Evolutionary conservation across 2,329 filamentous ascomycete genomes (phyloP).

Genomic region (Grosmannia clavigera): DNA sequence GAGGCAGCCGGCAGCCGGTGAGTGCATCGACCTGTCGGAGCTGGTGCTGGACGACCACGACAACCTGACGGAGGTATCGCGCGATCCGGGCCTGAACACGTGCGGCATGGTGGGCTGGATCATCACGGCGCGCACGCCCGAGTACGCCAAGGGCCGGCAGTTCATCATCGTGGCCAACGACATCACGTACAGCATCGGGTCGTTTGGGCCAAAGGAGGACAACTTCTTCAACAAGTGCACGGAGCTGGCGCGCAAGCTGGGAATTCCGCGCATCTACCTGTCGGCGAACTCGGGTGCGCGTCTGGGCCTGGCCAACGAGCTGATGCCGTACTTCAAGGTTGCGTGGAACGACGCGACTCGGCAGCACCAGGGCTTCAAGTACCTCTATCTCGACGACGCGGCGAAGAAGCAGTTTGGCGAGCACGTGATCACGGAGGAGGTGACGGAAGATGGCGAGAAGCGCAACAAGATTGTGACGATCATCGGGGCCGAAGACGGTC

Average conservation of each 20-base stretch:
- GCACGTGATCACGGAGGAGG: slow-evolving; percentile 76
- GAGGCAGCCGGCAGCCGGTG: slow-evolving; percentile 72
- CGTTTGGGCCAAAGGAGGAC: slow-evolving; percentile 92
- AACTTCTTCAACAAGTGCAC: slow-evolving; percentile 99
- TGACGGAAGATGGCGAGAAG: slow-evolving; percentile 77
- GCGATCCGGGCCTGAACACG: slow-evolving; percentile 87
- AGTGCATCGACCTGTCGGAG: slow-evolving; percentile 89
- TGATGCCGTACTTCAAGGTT: slow-evolving; percentile 94
- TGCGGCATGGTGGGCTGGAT: slow-evolving; percentile 99
- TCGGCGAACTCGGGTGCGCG: slow-evolving; percentile 98
- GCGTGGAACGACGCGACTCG: slow-evolving; percentile 81
- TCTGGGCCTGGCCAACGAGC: slow-evolving; percentile 89
- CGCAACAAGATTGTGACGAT: slow-evolving; percentile 91
- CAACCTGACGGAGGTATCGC: slow-evolving; percentile 81
- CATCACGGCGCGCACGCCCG: slow-evolving; percentile 84
- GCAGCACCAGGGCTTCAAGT: slow-evolving; percentile 87
- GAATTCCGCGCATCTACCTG: slow-evolving; percentile 92
- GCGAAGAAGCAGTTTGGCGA: slow-evolving; percentile 80
- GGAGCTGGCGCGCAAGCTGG: slow-evolving; percentile 78
- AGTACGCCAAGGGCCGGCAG: slow-evolving; percentile 83
- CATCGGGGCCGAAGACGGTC: slow-evolving; percentile 83
- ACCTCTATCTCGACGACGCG: slow-evolving; percentile 83
- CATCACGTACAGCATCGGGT: slow-evolving; percentile 98
- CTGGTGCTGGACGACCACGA: slow-evolving; percentile 91
- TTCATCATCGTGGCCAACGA: slow-evolving; percentile 98